Percentiles rank a stretch among this genome's conserved stretches.
phyloP scores from a whole-genome alignment of 306 rosid species.

The Glycine soja region DNA sequence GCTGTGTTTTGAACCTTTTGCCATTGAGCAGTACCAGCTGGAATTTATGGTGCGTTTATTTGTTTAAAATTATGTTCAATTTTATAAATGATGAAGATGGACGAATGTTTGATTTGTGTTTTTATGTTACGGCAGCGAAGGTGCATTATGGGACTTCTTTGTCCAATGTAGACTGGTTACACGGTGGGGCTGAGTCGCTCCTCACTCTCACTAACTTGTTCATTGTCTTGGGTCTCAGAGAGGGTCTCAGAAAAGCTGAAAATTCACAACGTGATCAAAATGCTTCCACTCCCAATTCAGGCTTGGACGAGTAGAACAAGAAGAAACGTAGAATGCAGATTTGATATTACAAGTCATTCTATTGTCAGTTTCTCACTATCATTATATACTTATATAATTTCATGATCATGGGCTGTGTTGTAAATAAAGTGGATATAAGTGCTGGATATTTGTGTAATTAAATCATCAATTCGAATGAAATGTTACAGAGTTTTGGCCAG shows the following conservation, averaged over 20 bases:
- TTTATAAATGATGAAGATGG: neutral
- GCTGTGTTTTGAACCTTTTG: neutral
- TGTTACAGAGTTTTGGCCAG: neutral
- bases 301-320: slow-evolving; percentile 50
- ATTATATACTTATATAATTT: neutral
- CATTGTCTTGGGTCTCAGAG: slow-evolving; percentile 86
- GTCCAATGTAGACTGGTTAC: slow-evolving; percentile 97
- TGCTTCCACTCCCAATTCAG: slow-evolving; percentile 44
- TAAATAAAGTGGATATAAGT: slow-evolving; percentile 6
- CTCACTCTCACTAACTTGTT: slow-evolving; percentile 88
- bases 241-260: slow-evolving; percentile 63
- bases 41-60: slow-evolving; percentile 75
- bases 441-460: slow-evolving; percentile 10
- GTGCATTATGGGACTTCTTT: slow-evolving; percentile 89
- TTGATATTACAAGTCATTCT: too few species aligned
- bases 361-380: neutral
- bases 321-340: neutral
- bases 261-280: slow-evolving; percentile 44
- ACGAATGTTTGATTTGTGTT: slow-evolving; percentile 39
- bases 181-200: slow-evolving; percentile 91
- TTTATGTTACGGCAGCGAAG: slow-evolving; percentile 64
- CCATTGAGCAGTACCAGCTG: slow-evolving; percentile 83
- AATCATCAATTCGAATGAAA: slow-evolving; percentile 19
- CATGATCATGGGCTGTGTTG: neutral
- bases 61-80: neutral